Base-by-base conservation (phyloP, 139 green algal genomes). In the Desmodesmus armatus region DNA sequence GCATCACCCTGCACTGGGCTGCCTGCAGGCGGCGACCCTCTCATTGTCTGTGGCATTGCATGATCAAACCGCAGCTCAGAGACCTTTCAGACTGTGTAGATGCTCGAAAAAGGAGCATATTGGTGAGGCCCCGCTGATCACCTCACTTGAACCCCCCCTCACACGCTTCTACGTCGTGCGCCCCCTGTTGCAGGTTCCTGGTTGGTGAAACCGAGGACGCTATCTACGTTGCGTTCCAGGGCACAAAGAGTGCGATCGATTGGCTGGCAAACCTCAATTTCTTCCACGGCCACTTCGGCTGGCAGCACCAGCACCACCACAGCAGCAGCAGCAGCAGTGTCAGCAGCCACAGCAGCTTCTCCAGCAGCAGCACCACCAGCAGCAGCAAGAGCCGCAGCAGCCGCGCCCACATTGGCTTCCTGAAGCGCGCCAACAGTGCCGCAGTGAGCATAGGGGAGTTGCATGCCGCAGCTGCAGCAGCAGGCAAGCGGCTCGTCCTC, bases 191-290 rank as follows among this genome's bases (percentile, higher is more conserved):
- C 51, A 86, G 80, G 29, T 86, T 80, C 37, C 37, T 86, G 27
- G 80, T 86, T 51, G 70, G 49, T n/a, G 66, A 86, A 19, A 58
- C 66, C 3, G 47, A 77, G 6, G 31, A 9, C 39, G 80, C 80
- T 2, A 44, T 86, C 27, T 86, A 86, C 40, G 80, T 86, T 11
- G 80, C 80, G 0, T 86, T 86, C 40, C 80, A 86, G 19, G 80
- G 80, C 21, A 86, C 80, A 49, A 86, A 67, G 49, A 33, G 43
- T 2, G 23, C 47, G 23, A 66, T 49, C 39, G 80, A 86, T 37
- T 86, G 80, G 80, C 39, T 80, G 33, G 67, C 80, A 29, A 86
- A 86, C 69, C 53, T 86, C 13, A 35, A n/a, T 5, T 58, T 86
- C 49, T 66, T 78, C 21, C 80, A 86, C 35, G 69, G 31, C 17